phyloP scores from a whole-genome alignment of 1,139 yeast species.

The Saccharomycopsis crataegensis region DNA sequence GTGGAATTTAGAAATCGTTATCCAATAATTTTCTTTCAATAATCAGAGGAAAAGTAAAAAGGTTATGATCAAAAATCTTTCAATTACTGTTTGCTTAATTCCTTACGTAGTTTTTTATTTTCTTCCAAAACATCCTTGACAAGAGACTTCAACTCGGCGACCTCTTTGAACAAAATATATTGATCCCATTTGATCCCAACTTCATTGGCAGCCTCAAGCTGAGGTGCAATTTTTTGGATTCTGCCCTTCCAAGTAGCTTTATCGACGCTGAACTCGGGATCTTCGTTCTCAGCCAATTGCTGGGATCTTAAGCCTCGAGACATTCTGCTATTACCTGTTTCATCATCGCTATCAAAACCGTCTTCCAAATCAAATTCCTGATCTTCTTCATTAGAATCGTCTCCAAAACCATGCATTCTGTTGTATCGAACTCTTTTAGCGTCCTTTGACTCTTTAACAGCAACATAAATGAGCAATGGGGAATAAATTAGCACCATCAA shows the following conservation, averaged over 20 bases:
- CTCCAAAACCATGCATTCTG: constrained; percentile 55
- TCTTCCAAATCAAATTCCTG: constrained; percentile 80
- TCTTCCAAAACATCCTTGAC: constrained; percentile 39
- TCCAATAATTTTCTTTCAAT: too few relatives aligned
- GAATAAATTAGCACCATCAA: constrained; percentile 62
- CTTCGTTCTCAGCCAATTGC: constrained; percentile 58
- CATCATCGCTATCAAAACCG: constrained; percentile 50
- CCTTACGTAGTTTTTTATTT: constrained; percentile 26
- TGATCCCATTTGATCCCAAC: constrained; percentile 63
- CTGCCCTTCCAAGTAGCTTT: constrained; percentile 41
- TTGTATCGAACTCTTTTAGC: constrained; percentile 72
- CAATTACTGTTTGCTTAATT: neutral
- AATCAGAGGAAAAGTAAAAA: neutral
- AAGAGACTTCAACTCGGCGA: constrained; percentile 38
- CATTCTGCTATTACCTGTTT: constrained; percentile 30
- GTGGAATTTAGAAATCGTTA: neutral
- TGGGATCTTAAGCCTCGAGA: constrained; percentile 42
- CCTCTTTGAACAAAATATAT: constrained; percentile 44
- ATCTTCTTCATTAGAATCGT: constrained; percentile 76
- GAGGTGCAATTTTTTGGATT: constrained; percentile 45
- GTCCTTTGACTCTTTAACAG: constrained; percentile 53
- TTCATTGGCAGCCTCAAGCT: constrained; percentile 46
- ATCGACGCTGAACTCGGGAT: constrained; percentile 57
- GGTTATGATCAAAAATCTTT: neutral
- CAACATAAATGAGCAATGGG: constrained; percentile 56